Evolutionary conservation across 495 filamentous ascomycete species (phyloP), one percentile per base, ranked within the genome.

Genomic region (Cercophora newfieldiana): DNA sequence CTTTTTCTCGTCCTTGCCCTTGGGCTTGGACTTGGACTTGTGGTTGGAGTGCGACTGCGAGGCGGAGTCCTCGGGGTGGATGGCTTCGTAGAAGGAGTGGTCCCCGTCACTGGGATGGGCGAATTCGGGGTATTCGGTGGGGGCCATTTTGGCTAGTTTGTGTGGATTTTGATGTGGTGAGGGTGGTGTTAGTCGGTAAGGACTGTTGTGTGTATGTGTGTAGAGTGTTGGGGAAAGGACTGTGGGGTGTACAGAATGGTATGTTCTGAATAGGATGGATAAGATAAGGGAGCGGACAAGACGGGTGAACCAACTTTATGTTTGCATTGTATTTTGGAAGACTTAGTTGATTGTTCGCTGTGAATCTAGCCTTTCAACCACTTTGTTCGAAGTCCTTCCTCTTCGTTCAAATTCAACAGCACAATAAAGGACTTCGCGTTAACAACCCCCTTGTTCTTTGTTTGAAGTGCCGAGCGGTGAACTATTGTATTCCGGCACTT

Each of bases 21-120:
- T 51, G 48, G 5, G 5, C 48, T 51, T 51, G 6, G 50, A 53
- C 50, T 53, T 53, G 50, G 54, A 57, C 25, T 57, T 57, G 54
- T 28, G 18, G 10, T 56, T 56, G 18, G 10, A 21, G 53, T 24
- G 30, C 6, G 6, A 14, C 25, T 30, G 22, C 7, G 21, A n/a
- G 7, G 21, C 4, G 26, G 26, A 26, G n/a, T 6, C 18, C 2
- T 4, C 4, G 18, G 37, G 3, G 37, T 4, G n/a, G n/a, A n/a
- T 6, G 37, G 37, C 10, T 14, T 44, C 4, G 3, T 44, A 16
- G 37, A 16, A 14, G 18, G 37, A 16, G 12, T 8, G 37, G 37
- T 14, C n/a, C n/a, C n/a, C n/a, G n/a, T n/a, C n/a, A n/a, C n/a
- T 5, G 4, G 37, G 18, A 14, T 44, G 10, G 12, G 12, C 37